Base-by-base conservation (phyloP, 1,139 yeast genomes). In the Saccharomyces hybrid region DNA sequence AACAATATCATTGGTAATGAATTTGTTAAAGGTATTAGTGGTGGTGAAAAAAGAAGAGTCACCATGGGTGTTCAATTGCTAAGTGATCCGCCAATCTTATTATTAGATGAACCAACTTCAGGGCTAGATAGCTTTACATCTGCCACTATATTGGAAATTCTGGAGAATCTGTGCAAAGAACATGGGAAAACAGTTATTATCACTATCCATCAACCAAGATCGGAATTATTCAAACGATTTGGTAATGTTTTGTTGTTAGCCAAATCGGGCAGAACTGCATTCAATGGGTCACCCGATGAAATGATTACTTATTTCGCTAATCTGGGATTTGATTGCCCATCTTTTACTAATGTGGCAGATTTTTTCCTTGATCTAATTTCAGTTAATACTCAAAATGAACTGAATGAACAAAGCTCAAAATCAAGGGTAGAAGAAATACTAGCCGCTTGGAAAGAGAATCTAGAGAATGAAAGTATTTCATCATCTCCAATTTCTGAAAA, bases 101-200 rank as follows among this genome's bases (percentile, higher is more conserved):
- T 88, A 54, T 71, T 88, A 46, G 96, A 89, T 69, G 96, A 89
- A 62, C 96, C 96, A 1, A 88, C 96, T 0, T 86, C 95, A 0
- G 96, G 96, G 0, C 74, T 89, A 26, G 96, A 89, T 67, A 81
- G 93, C 25, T 82, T 87, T 53, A 87, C 95, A 0, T 88, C 96
- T 0, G 76, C 81, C 1, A 79, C 90, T 0, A 85, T 88, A 49
- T 69, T 89, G 48, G 76, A 76, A 42, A 81, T 88, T 50, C 73
- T 89, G 55, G 75, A 80, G 48, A 74, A 75, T 3, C 70, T 89
- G 47, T 82, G 89, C 0, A 63, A 64, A 1, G 74, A 76, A 13
- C 78, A 79, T 52, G 84, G 86, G 0, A 82, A 88, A 16, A 88
- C 96, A 0, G 73, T 89, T 11, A 80, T 89, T 38, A 74, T 88